phyloP scores from a whole-genome alignment of 208 protist genomes.

The Leishmania braziliensis region DNA sequence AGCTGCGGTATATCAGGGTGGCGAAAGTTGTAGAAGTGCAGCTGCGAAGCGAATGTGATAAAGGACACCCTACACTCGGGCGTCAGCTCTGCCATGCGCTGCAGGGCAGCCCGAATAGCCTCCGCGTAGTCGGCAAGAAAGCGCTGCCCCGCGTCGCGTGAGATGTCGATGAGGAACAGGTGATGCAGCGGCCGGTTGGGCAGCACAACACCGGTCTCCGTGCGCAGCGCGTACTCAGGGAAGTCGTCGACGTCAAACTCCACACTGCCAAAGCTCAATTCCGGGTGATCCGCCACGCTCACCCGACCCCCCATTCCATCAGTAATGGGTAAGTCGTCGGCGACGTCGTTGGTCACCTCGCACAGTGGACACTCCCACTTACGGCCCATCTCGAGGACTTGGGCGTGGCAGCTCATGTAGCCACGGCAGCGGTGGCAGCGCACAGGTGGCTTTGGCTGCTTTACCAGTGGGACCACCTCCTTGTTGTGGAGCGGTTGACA shows the following conservation, averaged over 20 bases:
- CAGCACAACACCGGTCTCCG: slow-evolving; percentile 52
- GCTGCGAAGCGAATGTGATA: slow-evolving; percentile 82
- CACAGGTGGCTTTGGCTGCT: slow-evolving; percentile 63
- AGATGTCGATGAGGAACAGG: slow-evolving; percentile 87
- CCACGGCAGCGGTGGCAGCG: slow-evolving; percentile 94
- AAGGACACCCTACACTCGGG: slow-evolving; percentile 85
- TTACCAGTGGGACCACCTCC: slow-evolving; percentile 75
- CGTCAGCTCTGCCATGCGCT: slow-evolving; percentile 70
- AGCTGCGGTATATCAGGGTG: slow-evolving; percentile 77
- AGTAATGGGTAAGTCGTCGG: slow-evolving; percentile 86
- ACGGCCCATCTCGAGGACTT: slow-evolving; percentile 87
- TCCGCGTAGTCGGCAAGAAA: slow-evolving; percentile 81
- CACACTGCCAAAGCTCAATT: slow-evolving; percentile 77
- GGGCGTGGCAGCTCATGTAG: slow-evolving; percentile 90
- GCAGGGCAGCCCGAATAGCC: slow-evolving; percentile 60
- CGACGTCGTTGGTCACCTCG: slow-evolving; percentile 76
- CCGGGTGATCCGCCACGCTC: slow-evolving; percentile 60
- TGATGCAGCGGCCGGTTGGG: slow-evolving; percentile 77
- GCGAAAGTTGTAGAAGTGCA: slow-evolving; percentile 92
- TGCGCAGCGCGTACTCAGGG: slow-evolving; percentile 70
- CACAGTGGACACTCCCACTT: slow-evolving; percentile 92
- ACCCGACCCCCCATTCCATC: slow-evolving; percentile 68
- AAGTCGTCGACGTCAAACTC: slow-evolving; percentile 89
- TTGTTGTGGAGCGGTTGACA: slow-evolving; percentile 65
- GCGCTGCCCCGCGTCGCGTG: slow-evolving; percentile 48